Base-by-base conservation (phyloP, 1,139 yeast genomes). In the Candida tetrigidarum region DNA sequence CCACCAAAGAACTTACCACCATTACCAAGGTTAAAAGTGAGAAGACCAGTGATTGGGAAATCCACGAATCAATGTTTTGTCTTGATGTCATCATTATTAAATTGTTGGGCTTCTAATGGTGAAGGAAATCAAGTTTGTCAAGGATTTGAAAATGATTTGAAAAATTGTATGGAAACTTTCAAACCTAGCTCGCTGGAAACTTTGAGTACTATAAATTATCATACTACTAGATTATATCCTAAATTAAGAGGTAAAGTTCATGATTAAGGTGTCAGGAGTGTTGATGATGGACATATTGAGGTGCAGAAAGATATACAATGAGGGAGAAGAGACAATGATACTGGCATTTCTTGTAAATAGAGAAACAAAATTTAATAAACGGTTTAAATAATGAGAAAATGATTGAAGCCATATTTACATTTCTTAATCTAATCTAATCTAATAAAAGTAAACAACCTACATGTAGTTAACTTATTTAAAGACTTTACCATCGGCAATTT, bases 41-140 rank as follows among this genome's bases (percentile, higher is more conserved):
- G 86, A 63, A 82, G 81, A 52, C 83, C 88, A 25, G 74, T 77
- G 28, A 68, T 74, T 49, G 77, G 74, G 52, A 82, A 79, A 62
- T 74, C 72, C 66, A 82, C 68, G 65, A 83, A 87, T 54, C 84
- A 88, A 50, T 91, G 97, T 63, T 67, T 83, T 50, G 90, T 88
- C 45, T 72, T 86, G 52, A 87, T 92, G 93, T 84, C 95, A 5
- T 85, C 89, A 39, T 75, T 92, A 64, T 74, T 92, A 57, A 89
- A 87, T 73, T 92, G 98, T 67, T 92, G 98, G 98, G 96, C 97
- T 4, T 88, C 96, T 26, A 88, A 90, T 68, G 93, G 96, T 42
- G 96, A 90, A 65, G 93, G 93, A 47, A 75, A 86, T 18, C 69
- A 76, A 10, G 76, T 70, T 39, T 92, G 98, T 67, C 71, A 75